Evolutionary conservation across 2,329 filamentous ascomycete species (phyloP).

Genomic region (Phialocephala sp.): DNA sequence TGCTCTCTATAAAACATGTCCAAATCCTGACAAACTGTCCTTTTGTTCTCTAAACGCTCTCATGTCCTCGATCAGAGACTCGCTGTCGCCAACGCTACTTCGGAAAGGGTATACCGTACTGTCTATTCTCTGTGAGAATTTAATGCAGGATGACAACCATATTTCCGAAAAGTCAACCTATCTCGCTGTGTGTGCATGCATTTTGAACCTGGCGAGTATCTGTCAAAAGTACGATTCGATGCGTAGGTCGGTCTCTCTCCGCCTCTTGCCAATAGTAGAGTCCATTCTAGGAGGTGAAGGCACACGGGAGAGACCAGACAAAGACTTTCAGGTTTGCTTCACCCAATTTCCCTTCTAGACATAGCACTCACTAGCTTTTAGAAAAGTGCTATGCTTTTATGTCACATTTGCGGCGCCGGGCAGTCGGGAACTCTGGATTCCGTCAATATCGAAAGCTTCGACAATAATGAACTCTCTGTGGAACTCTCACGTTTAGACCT

Average conservation of each 20-base stretch:
- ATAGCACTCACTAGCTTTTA: constrained; percentile 27
- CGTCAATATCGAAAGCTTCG: constrained; percentile 27
- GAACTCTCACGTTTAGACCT: constrained; percentile 36
- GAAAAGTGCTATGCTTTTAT: constrained; percentile 32
- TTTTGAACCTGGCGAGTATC: constrained; percentile 36
- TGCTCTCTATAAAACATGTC: constrained; percentile 23
- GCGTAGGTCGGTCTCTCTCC: constrained; percentile 28
- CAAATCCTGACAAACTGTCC: constrained; percentile 17
- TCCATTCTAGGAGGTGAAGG: constrained; percentile 22
- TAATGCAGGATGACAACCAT: constrained; percentile 31
- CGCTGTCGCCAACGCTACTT: constrained; percentile 33
- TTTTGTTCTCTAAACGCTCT: constrained; percentile 36
- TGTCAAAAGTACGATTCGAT: constrained; percentile 36
- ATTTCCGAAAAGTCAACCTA: constrained; percentile 27
- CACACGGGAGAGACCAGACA: constrained; percentile 19
- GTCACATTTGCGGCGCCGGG: constrained; percentile 28
- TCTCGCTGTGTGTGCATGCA: constrained; percentile 29
- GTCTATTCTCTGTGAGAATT: constrained; percentile 35
- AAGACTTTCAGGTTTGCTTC: constrained; percentile 39
- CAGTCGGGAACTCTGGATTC: constrained; percentile 9
- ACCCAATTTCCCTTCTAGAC: neutral
- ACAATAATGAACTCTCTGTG: constrained; percentile 32
- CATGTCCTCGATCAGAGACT: constrained; percentile 29
- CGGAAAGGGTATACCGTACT: constrained; percentile 41
- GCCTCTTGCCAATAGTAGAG: constrained; percentile 36